Percentiles rank a stretch among this genome's conserved stretches.
These are phyloP conservation scores for Euphorbia lathyris DNA, from an alignment of 345 rosid species.

Conservation along the genomic window DNA sequence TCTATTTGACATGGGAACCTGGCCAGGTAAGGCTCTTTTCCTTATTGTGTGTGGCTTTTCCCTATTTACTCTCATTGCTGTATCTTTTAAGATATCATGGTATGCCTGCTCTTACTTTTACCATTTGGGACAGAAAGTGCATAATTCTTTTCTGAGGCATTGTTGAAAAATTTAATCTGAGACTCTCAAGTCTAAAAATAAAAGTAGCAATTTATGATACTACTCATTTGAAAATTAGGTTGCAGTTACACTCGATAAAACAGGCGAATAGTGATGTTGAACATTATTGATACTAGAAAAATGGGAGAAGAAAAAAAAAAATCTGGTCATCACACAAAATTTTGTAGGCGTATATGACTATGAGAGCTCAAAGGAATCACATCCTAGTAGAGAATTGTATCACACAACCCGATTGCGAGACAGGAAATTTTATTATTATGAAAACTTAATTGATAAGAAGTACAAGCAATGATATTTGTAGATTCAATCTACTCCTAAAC, in stretches of 20 bases:
- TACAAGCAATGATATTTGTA: background rate
- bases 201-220: background rate
- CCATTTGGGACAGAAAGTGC: background rate
- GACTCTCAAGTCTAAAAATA: background rate
- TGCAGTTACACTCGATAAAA: background rate
- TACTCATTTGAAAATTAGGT: background rate
- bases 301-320: background rate
- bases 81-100: background rate
- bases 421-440: too few relatives aligned
- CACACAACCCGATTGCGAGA: background rate
- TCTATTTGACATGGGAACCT: slow-evolving; percentile 95
- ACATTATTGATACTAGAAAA: background rate
- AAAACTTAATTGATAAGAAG: background rate
- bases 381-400: background rate
- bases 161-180: background rate
- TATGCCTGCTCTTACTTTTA: background rate
- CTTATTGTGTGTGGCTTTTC: background rate
- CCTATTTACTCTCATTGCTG: background rate
- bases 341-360: background rate
- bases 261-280: background rate
- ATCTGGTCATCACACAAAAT: background rate
- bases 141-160: background rate
- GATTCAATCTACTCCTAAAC: too few relatives aligned
- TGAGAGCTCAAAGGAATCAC: background rate
- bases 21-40: slow-evolving; percentile 61